phyloP scores from a whole-genome alignment of 495 filamentous ascomycete genomes.

The Cairneyella variabilis region DNA sequence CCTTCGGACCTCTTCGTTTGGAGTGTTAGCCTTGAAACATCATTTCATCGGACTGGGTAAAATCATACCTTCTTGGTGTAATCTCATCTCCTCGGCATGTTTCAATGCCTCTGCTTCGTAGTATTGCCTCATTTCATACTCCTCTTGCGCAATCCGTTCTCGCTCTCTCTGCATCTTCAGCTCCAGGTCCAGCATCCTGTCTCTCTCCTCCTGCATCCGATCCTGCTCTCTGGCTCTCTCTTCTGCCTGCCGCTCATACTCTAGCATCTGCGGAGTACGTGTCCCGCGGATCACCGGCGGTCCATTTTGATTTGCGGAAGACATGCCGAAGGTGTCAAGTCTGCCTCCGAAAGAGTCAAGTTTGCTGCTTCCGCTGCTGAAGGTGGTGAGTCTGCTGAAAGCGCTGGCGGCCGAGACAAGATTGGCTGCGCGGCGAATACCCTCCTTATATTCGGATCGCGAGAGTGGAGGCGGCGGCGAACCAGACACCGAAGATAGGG shows the following conservation, averaged over 20 bases:
- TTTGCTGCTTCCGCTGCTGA: too few species aligned
- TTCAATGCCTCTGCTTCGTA: constrained; percentile 32
- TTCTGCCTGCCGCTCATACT: constrained; percentile 33
- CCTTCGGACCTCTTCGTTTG: constrained; percentile 15
- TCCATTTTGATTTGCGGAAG: background rate
- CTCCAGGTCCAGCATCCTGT: constrained; percentile 37
- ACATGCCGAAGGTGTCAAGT: too few species aligned
- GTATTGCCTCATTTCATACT: constrained; percentile 38
- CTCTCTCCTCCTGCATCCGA: constrained; percentile 27
- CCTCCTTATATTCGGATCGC: too few species aligned
- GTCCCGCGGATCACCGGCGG: constrained; percentile 21
- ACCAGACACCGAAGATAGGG: too few species aligned
- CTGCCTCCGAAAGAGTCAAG: too few species aligned
- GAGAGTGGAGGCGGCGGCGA: too few species aligned
- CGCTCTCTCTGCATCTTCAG: constrained; percentile 39
- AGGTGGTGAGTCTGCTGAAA: too few species aligned
- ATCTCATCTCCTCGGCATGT: constrained; percentile 37
- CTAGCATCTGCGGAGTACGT: constrained; percentile 37
- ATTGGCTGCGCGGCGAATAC: too few species aligned
- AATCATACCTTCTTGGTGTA: constrained; percentile 19
- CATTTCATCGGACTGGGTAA: background rate
- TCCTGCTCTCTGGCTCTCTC: constrained; percentile 23
- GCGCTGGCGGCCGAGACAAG: too few species aligned
- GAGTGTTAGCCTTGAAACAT: too few species aligned
- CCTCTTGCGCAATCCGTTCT: constrained; percentile 39